Evolutionary conservation across 108 stramenopile genomes (phyloP).

Genomic region (Mayamaea pseudoterrestris): DNA sequence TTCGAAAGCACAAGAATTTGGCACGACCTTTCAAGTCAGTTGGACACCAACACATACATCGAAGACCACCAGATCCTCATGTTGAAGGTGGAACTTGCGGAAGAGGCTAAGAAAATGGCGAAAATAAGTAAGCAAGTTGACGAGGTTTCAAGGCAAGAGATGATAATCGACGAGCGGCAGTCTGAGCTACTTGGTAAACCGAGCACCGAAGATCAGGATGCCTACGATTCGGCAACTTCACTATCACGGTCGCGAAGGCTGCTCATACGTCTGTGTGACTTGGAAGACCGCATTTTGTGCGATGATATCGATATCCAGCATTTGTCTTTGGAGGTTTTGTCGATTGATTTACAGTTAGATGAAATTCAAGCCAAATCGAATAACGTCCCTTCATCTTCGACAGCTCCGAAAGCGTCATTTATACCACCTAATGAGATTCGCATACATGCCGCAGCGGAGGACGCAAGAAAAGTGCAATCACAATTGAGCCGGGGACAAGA

Average conservation of each 20-base stretch:
- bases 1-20: conserved; percentile 1
- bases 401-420: too few relatives aligned
- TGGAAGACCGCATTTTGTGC: conserved; percentile 33
- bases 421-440: too few relatives aligned
- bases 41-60: conserved; percentile 1
- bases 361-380: too few relatives aligned
- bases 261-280: conserved; percentile 24
- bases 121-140: conserved; percentile 1
- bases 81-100: neutral
- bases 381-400: too few relatives aligned
- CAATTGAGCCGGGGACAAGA: too few relatives aligned
- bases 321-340: conserved; percentile 3
- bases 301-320: conserved; percentile 38
- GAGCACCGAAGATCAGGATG: neutral
- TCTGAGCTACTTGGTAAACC: neutral
- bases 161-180: neutral
- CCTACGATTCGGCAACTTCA: conserved; percentile 4
- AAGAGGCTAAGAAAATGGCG: conserved; percentile 5
- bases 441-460: too few relatives aligned
- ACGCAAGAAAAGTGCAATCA: too few relatives aligned
- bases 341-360: neutral
- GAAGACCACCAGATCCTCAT: neutral
- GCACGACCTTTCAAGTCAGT: neutral
- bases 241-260: too few relatives aligned
- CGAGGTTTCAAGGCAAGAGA: neutral